Conservation (phyloP, 352 stramenopile genomes). For the Pythium dissotocum region DNA sequence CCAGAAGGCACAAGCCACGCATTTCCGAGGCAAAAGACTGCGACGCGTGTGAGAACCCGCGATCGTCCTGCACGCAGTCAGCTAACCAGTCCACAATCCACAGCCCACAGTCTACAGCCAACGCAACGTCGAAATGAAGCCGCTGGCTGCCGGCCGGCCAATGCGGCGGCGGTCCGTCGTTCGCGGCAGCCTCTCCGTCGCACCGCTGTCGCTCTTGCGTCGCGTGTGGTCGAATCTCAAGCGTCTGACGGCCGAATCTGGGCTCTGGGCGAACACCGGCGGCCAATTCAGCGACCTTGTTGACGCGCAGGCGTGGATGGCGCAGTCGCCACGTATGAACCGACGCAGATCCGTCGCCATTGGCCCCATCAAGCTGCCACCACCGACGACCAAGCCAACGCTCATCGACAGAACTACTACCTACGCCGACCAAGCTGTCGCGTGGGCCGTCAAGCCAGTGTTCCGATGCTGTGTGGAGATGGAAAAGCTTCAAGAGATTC, state of each 20-base stretch:
- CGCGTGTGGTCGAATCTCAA: neutral
- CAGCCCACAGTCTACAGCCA: neutral
- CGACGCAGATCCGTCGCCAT: neutral
- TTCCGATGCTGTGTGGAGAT: constrained; percentile 47
- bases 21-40: neutral
- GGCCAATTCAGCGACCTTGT: constrained; percentile 8
- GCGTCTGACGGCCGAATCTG: constrained; percentile 15
- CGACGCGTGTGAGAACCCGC: neutral
- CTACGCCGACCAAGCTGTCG: constrained; percentile 32
- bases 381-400: neutral
- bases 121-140: neutral
- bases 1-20: neutral
- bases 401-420: neutral
- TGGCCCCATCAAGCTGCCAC: neutral
- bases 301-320: constrained; percentile 10
- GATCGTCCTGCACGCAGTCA: neutral
- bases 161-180: neutral
- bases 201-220: neutral
- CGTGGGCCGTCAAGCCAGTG: constrained; percentile 39
- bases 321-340: constrained; percentile 1
- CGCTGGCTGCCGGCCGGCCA: neutral
- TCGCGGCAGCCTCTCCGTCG: neutral
- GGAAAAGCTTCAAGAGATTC: constrained; percentile 28
- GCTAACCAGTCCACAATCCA: neutral
- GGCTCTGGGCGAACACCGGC: constrained; percentile 17